Base-by-base conservation (phyloP, 352 stramenopile species). In the Thraustotheca clavata region DNA sequence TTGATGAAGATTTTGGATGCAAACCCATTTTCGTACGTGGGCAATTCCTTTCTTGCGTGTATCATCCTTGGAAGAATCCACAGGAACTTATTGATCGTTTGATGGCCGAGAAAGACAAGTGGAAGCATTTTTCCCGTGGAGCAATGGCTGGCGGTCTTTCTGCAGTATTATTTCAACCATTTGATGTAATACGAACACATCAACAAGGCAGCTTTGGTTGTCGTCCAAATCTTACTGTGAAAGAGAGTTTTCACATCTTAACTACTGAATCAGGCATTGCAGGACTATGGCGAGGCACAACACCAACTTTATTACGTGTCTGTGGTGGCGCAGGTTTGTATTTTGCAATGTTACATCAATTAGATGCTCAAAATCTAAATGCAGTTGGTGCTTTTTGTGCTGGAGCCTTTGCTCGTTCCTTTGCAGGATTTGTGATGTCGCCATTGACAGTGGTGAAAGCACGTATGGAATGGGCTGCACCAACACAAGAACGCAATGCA, bases 401-500 rank as follows among this genome's bases (percentile, higher is more conserved):
- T 16, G 86, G 86, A 34, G 82, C 82, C 3, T 87, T 90, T 38
- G 82, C 86, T n/a, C 81, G 86, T n/a, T 89, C 84, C 16, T 92
- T 95, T 59, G 84, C 83, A 1, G 81, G 81, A 18, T 71, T 76
- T 43, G 65, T 95, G 38, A 86, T 92, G 73, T 91, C 83, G 4
- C 86, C 86, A 7, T 75, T 95, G 35, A 95, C 86, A 39, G 84
- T 95, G 65, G 76, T 95, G 41, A 95, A 95, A 71, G 80, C 85
- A 18, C 73, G 85, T 31, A 91, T 95, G 81, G 86, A 95, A 72
- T 93, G 83, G 71, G 70, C 88, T 33, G 71, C 80, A 8, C 69
- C 82, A 2, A 76, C 79, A 34, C 77, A 79, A 14, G 87, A 87
- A 57, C 67, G 68, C 14, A 82, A 75, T 66, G 43, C 43, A 11